These are phyloP conservation scores for Acmispon strigosus DNA, from an alignment of 306 rosid genomes.

Conservation along the genomic window DNA sequence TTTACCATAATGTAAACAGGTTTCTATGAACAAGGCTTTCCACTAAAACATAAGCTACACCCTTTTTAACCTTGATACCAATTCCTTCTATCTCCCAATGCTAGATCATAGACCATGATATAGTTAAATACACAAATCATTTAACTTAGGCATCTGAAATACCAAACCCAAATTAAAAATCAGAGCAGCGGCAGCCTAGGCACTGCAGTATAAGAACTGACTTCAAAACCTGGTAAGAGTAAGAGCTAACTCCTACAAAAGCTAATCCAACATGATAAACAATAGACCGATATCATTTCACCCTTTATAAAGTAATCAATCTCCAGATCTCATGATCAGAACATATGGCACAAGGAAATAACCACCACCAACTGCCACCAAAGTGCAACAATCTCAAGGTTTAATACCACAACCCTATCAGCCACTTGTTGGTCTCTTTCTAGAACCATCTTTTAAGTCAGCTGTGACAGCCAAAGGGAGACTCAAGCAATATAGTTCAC, in stretches of 20 bases:
- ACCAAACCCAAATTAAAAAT: constrained; percentile 22
- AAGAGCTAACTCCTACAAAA: constrained; percentile 25
- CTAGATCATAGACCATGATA: constrained; percentile 14
- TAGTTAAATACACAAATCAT: constrained; percentile 18
- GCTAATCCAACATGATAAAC: constrained; percentile 17
- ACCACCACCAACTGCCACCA: constrained; percentile 9
- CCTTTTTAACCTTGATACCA: constrained; percentile 10
- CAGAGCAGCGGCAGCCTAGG: constrained; percentile 12
- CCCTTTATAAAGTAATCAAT: constrained; percentile 9
- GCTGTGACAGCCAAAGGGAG: constrained; percentile 17
- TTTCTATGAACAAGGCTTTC: constrained; percentile 16
- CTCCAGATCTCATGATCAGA: constrained; percentile 8
- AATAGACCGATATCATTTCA: constrained; percentile 6
- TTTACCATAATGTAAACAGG: constrained; percentile 18
- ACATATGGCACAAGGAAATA: constrained; percentile 10
- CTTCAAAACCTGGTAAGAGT: constrained; percentile 3
- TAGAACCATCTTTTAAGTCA: constrained; percentile 5
- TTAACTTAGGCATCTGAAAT: constrained; percentile 24
- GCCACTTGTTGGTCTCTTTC: background rate
- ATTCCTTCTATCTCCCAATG: constrained; percentile 14
- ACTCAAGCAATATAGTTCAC: constrained; percentile 5
- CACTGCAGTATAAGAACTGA: background rate
- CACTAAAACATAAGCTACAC: constrained; percentile 13
- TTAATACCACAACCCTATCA: constrained; percentile 11
- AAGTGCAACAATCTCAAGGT: background rate